Evolutionary conservation across 352 stramenopile genomes (phyloP).

Genomic region (Phytophthora sojae): DNA sequence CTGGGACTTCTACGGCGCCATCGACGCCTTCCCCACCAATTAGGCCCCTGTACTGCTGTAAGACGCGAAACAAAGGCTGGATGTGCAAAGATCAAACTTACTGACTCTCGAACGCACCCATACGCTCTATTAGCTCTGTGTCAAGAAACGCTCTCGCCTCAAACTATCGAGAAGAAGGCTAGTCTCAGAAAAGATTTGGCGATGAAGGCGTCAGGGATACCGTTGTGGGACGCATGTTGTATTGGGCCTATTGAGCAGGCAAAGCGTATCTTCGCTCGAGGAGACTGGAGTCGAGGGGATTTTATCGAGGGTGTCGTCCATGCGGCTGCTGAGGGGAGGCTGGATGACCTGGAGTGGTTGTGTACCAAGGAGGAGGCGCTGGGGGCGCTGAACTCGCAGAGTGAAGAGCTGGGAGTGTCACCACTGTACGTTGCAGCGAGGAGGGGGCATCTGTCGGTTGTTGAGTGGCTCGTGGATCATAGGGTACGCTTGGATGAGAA

Average conservation of each 20-base stretch:
- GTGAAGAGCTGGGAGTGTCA: background rate
- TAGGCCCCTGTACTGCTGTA: constrained; percentile 7
- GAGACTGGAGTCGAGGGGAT: background rate
- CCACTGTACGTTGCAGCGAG: background rate
- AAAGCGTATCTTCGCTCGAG: background rate
- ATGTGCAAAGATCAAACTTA: background rate
- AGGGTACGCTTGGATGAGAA: background rate
- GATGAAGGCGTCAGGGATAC: background rate
- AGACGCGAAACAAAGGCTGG: background rate
- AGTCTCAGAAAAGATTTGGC: background rate
- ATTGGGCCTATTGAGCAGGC: background rate
- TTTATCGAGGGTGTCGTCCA: background rate
- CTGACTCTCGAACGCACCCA: background rate
- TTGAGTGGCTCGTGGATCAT: background rate
- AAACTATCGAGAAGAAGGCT: background rate
- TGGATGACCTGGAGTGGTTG: constrained; percentile 1
- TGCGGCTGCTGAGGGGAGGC: background rate
- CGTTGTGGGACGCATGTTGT: background rate
- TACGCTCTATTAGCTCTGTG: background rate
- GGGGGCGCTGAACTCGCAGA: background rate
- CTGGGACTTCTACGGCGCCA: constrained; percentile 83
- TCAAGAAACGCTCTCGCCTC: background rate
- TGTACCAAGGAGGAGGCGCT: background rate
- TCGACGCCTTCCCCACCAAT: constrained; percentile 58
- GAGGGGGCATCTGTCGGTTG: background rate